Evolutionary conservation across 2,329 filamentous ascomycete species (phyloP), one percentile per base, ranked within the genome.

Genomic region (Alternaria sp.): DNA sequence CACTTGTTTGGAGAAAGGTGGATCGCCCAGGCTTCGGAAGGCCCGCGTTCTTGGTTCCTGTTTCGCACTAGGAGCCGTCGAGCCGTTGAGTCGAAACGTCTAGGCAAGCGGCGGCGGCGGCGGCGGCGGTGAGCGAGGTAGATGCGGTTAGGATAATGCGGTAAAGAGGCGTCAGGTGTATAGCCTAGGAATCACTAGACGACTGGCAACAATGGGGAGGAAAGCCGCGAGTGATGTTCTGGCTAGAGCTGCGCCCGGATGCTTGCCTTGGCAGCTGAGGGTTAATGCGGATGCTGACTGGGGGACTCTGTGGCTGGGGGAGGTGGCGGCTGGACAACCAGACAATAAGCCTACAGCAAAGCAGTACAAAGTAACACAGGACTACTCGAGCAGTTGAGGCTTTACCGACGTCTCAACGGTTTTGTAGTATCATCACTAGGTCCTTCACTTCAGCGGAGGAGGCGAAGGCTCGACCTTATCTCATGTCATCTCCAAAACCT

Each of bases 191-290:
- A 29, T 40, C 28, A 33, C 34, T 39, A 51, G 39, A 46, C 13
- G 49, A 42, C 33, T 36, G 49, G 41, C 24, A 49, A 54, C 33
- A 51, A 58, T 44, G 55, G 51, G 54, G 49, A 17, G 51, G 42
- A 50, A 41, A 37, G 53, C 48, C 36, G 44, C 54, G 48, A 56
- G 40, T 28, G 51, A 60, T 45, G 59, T 51, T 60, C 54, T 60
- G 62, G 63, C 60, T 63, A 61, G 60, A 62, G 24, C 66, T 59
- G 64, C 56, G 66, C 65, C 67, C 55, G 60, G 56, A 61, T 57
- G 48, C 42, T 46, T 56, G 55, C 57, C 68, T 71, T 71, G 68
- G 68, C 68, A 46, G 65, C 65, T 66, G 62, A 64, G 48, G 53
- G 50, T 59, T 51, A 48, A 59, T 57, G 60, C 53, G 52, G 44